Conservation (phyloP, 2,329 filamentous ascomycete genomes). For the Aspergillus sp. region DNA sequence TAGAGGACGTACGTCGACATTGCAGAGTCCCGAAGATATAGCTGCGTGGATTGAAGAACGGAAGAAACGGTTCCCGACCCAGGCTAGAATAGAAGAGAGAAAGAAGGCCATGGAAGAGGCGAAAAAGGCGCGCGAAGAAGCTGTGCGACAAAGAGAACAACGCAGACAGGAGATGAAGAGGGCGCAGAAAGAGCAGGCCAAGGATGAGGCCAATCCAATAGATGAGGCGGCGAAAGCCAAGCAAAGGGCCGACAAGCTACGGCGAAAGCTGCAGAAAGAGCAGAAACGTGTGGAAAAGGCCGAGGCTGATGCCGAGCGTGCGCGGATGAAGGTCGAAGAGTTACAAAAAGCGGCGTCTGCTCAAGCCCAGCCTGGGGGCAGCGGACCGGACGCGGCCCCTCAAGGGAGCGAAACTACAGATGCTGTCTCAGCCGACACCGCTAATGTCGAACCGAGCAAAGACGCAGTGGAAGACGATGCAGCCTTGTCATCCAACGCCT, state of each 20-base stretch:
- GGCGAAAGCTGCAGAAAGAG: slow-evolving; percentile 60
- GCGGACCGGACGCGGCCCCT: neutral
- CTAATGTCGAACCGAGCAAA: slow-evolving; percentile 1
- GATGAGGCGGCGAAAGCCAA: slow-evolving; percentile 37
- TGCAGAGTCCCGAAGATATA: slow-evolving; percentile 64
- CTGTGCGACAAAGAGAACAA: slow-evolving; percentile 39
- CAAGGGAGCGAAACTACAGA: neutral
- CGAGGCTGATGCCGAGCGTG: slow-evolving; percentile 41
- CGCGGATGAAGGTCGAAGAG: slow-evolving; percentile 33
- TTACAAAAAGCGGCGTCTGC: slow-evolving; percentile 19
- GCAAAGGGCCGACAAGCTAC: slow-evolving; percentile 40
- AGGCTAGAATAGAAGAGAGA: slow-evolving; percentile 61
- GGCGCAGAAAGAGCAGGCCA: slow-evolving; percentile 32
- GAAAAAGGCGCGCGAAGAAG: slow-evolving; percentile 43
- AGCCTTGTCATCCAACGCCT: slow-evolving; percentile 16
- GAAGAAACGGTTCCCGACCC: slow-evolving; percentile 75
- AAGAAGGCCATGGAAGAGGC: slow-evolving; percentile 65
- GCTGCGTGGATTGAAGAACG: slow-evolving; percentile 78
- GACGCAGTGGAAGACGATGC: slow-evolving; percentile 2
- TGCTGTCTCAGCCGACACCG: neutral
- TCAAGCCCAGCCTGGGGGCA: neutral
- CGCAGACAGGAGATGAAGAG: slow-evolving; percentile 33
- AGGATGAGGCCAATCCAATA: slow-evolving; percentile 22
- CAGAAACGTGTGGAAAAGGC: slow-evolving; percentile 51
- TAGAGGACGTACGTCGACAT: slow-evolving; percentile 51